Conservation (phyloP, 148 eudicot species). For the Beta vulgaris region DNA sequence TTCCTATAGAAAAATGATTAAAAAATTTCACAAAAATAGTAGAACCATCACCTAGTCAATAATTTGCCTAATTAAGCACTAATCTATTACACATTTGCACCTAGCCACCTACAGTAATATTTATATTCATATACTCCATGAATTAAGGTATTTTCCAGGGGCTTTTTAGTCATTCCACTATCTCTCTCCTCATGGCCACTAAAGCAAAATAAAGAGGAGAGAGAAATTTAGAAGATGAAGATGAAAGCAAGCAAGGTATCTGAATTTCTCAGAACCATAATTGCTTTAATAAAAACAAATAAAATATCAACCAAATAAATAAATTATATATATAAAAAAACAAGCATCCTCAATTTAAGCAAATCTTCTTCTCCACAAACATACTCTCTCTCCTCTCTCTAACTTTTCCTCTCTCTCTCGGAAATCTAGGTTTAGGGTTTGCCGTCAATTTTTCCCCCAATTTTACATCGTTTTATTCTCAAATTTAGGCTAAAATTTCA, state of each 20-base stretch:
- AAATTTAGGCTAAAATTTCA: slow-evolving; percentile 2
- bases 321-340: background rate
- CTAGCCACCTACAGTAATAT: background rate
- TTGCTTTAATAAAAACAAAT: background rate
- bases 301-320: background rate
- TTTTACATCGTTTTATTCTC: slow-evolving; percentile 20
- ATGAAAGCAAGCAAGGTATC: slow-evolving; percentile 13
- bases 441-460: slow-evolving; percentile 21
- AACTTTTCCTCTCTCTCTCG: slow-evolving; percentile 9
- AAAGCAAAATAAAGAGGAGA: slow-evolving; percentile 4
- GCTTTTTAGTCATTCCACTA: slow-evolving; percentile 25
- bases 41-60: background rate
- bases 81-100: background rate
- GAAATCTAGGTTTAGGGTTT: slow-evolving; percentile 15
- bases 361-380: slow-evolving; percentile 15
- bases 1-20: background rate
- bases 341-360: background rate
- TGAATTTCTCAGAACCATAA: background rate
- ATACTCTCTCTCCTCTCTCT: slow-evolving; percentile 1
- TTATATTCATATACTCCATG: background rate
- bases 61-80: slow-evolving; percentile 4
- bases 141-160: slow-evolving; percentile 18
- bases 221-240: slow-evolving; percentile 9
- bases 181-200: slow-evolving; percentile 20
- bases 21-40: background rate